phyloP scores from a whole-genome alignment of 2,329 filamentous ascomycete species.

The Venturia aucupariae region DNA sequence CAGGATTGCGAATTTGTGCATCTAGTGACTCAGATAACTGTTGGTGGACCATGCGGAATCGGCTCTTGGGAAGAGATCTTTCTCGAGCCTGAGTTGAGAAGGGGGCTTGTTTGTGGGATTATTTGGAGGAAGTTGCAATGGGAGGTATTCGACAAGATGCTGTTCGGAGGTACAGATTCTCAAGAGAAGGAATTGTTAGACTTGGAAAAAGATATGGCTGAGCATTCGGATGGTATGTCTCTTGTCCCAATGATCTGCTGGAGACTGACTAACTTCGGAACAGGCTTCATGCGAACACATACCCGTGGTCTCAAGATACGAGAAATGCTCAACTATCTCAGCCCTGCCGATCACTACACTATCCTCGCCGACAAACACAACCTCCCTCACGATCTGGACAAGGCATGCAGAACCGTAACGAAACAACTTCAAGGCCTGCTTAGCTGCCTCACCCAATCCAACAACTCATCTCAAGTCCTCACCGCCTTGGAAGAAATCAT shows the following conservation, averaged over 20 bases:
- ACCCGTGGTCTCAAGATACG: neutral
- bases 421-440: neutral
- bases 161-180: neutral
- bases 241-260: neutral
- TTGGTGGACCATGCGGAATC: neutral
- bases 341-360: neutral
- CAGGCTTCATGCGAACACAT: conserved; percentile 2
- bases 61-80: conserved; percentile 5
- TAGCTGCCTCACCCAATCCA: neutral
- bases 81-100: conserved; percentile 3
- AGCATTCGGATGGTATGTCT: neutral
- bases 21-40: neutral
- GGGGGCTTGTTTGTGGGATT: conserved; percentile 8
- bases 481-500: neutral
- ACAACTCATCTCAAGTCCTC: neutral
- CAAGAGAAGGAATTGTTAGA: neutral
- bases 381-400: neutral
- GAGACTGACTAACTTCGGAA: neutral
- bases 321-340: neutral
- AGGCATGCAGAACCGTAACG: neutral
- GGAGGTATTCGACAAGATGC: neutral
- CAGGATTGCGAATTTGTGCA: neutral
- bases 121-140: neutral
- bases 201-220: neutral
- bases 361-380: neutral